Percentiles rank a stretch among this genome's conserved stretches.
Conservation (phyloP, 192 early-diverging fungal species). For the Lobosporangium transversale region DNA sequence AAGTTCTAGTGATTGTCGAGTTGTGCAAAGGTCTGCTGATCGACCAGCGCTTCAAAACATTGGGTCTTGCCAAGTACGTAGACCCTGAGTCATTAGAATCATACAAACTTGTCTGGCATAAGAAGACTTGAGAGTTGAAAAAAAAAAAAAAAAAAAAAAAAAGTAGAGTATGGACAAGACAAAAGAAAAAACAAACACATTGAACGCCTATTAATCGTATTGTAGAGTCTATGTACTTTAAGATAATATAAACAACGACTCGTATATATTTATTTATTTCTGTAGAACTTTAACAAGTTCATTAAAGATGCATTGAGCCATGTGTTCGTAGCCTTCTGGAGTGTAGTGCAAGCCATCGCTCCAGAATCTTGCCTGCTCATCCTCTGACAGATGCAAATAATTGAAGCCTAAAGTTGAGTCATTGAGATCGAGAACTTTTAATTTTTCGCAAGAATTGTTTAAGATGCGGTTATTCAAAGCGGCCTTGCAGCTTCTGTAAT, state of each 20-base stretch:
- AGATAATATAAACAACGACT: too few species aligned
- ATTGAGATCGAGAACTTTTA: conserved; percentile 9
- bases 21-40: conserved; percentile 43
- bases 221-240: too few species aligned
- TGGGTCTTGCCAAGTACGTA: conserved; percentile 44
- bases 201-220: neutral
- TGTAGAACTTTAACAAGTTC: neutral
- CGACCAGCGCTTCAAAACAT: conserved; percentile 48
- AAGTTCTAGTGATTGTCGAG: conserved; percentile 47
- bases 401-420: conserved; percentile 10
- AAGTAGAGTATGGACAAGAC: too few species aligned
- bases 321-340: conserved; percentile 4
- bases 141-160: neutral
- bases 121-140: conserved; percentile 26
- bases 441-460: neutral
- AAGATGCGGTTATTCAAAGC: conserved; percentile 12
- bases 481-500: neutral
- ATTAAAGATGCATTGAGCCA: conserved; percentile 13
- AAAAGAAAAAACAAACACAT: too few species aligned
- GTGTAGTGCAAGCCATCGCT: conserved; percentile 16
- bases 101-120: conserved; percentile 52
- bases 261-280: too few species aligned
- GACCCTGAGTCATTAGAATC: conserved; percentile 37
- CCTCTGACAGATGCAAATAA: conserved; percentile 15
- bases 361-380: neutral